A percentile compares a stretch with the other conserved stretches of the same genome.
These are phyloP conservation scores for Kwoniella sp. DNA, from an alignment of 768 basidiomycete genomes.

Conservation along the genomic window DNA sequence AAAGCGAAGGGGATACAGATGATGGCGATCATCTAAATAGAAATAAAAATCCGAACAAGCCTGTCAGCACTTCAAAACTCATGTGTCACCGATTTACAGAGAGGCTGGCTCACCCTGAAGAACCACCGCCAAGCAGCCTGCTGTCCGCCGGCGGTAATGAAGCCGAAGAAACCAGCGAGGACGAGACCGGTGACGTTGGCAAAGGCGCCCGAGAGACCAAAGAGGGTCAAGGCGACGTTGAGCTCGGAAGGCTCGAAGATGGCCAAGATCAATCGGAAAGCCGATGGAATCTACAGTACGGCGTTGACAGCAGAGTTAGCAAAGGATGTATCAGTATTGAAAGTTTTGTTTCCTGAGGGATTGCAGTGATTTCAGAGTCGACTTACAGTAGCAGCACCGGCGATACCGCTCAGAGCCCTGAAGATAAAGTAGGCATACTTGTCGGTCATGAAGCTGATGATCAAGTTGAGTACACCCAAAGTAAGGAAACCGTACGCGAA, in stretches of 20 bases:
- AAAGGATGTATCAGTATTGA: too few species aligned
- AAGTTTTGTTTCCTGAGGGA: too few species aligned
- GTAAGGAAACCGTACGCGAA: constrained; percentile 47
- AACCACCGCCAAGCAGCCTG: constrained; percentile 51
- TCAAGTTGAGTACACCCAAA: constrained; percentile 33
- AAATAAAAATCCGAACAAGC: too few species aligned
- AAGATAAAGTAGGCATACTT: constrained; percentile 38
- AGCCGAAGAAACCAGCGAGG: constrained; percentile 42
- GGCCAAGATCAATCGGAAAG: constrained; percentile 39
- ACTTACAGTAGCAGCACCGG: constrained; percentile 26
- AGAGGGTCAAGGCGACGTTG: constrained; percentile 31
- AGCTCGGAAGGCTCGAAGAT: constrained; percentile 39
- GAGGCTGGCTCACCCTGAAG: constrained; percentile 26
- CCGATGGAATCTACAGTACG: constrained; percentile 30
- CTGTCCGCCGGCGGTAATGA: constrained; percentile 35
- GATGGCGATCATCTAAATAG: constrained; percentile 23
- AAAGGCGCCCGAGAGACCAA: constrained; percentile 34
- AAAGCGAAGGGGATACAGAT: constrained; percentile 25
- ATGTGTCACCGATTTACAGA: too few species aligned
- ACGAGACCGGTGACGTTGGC: constrained; percentile 33
- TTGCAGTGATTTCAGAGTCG: too few species aligned
- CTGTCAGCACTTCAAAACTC: too few species aligned
- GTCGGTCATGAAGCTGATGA: constrained; percentile 37
- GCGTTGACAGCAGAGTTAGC: not conserved
- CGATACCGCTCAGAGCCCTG: constrained; percentile 38